These are phyloP conservation scores for Pythium rishiriense DNA, from an alignment of 352 stramenopile species.

Conservation along the genomic window DNA sequence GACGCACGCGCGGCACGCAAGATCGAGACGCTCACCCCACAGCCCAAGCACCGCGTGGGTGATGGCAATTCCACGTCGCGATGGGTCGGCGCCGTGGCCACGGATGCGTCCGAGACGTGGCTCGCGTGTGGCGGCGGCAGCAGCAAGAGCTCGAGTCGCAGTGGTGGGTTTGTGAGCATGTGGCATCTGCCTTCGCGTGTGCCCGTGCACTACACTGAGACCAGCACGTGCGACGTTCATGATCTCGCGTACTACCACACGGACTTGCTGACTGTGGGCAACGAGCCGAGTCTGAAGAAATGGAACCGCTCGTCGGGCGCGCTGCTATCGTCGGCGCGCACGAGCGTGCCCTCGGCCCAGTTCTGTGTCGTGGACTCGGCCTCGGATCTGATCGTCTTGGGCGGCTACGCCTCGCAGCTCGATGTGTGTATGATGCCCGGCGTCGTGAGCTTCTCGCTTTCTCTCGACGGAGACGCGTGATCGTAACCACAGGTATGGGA, in stretches of 20 bases:
- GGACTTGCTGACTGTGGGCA: constrained; percentile 72
- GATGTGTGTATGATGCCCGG: constrained; percentile 82
- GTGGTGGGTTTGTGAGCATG: constrained; percentile 64
- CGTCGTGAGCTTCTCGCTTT: constrained; percentile 79
- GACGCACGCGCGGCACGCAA: constrained; percentile 51
- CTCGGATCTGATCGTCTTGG: constrained; percentile 70
- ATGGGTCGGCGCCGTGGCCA: constrained; percentile 64
- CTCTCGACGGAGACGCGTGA: constrained; percentile 31
- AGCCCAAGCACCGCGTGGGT: constrained; percentile 27
- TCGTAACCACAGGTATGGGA: background rate
- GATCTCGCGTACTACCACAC: constrained; percentile 72
- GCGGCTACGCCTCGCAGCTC: constrained; percentile 52
- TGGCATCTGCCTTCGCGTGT: constrained; percentile 79
- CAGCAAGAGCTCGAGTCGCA: constrained; percentile 32
- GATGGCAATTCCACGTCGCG: background rate
- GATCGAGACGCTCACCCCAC: constrained; percentile 57
- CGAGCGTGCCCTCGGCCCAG: constrained; percentile 54
- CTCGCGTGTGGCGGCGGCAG: constrained; percentile 59
- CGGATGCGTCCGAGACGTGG: constrained; percentile 76
- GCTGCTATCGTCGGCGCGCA: constrained; percentile 53
- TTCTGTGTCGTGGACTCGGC: constrained; percentile 68
- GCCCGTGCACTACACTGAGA: constrained; percentile 63
- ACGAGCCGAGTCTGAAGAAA: constrained; percentile 62
- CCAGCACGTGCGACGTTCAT: constrained; percentile 54
- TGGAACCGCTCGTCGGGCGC: constrained; percentile 76